These are phyloP conservation scores for Eucalyptus marginata DNA, from an alignment of 345 rosid species.

Conservation along the genomic window DNA sequence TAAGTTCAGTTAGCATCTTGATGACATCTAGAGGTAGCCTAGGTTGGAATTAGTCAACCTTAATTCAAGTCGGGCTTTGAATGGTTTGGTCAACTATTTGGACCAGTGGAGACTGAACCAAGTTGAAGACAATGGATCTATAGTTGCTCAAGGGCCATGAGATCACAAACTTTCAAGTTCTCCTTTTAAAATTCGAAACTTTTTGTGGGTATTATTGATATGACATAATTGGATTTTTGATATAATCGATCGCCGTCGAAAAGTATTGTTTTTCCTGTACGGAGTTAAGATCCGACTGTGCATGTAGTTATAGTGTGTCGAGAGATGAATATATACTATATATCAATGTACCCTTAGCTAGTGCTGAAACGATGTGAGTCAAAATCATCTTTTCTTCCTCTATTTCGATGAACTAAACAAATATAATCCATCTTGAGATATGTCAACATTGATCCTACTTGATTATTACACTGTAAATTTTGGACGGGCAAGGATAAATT, in stretches of 20 bases:
- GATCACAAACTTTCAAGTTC: background rate
- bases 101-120: background rate
- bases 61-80: background rate
- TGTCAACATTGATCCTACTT: fast-evolving
- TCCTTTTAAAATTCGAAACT: background rate
- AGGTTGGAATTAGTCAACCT: background rate
- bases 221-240: background rate
- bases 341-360: background rate
- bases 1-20: background rate
- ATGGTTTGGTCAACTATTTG: background rate
- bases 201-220: background rate
- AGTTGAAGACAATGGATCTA: background rate
- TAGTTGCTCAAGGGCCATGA: background rate
- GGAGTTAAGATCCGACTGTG: background rate
- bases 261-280: background rate
- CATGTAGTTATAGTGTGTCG: background rate
- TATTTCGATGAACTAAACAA: background rate
- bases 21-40: background rate
- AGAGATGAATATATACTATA: background rate
- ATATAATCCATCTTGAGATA: background rate
- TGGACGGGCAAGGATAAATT: background rate
- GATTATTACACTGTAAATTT: background rate
- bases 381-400: background rate
- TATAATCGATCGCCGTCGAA: fast-evolving
- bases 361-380: background rate